Conservation (phyloP, 306 rosid species). For the Castanea crenata region DNA sequence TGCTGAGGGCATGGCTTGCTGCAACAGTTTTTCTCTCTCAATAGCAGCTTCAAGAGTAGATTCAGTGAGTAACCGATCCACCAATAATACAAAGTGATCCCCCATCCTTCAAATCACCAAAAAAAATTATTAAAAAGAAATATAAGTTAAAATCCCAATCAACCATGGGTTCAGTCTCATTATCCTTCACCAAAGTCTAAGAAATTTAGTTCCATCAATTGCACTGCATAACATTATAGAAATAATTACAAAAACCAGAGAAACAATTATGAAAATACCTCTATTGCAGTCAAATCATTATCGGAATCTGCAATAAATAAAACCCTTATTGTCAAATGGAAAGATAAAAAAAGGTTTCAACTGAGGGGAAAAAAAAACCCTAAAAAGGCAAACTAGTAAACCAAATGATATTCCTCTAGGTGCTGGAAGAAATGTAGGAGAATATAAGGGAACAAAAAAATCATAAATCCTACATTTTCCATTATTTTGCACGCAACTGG, state of each 20-base stretch:
- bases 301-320: slow-evolving; percentile 16
- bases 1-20: slow-evolving; percentile 25
- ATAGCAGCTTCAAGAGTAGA: slow-evolving; percentile 37
- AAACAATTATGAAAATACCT: slow-evolving; percentile 27
- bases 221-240: not conserved
- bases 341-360: not conserved
- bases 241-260: not conserved
- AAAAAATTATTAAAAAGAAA: not conserved
- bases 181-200: not conserved
- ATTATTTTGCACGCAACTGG: no score
- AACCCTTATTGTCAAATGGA: slow-evolving; percentile 14
- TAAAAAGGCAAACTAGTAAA: not conserved
- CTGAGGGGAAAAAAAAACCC: not conserved
- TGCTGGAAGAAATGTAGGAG: no score
- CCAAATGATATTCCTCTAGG: no score
- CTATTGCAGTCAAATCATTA: slow-evolving; percentile 11
- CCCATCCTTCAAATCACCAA: slow-evolving; percentile 30
- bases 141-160: not conserved
- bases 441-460: no score
- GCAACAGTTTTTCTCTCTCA: slow-evolving; percentile 30
- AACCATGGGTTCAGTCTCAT: not conserved
- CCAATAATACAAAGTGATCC: slow-evolving; percentile 40
- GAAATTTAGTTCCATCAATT: not conserved
- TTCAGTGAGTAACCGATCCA: slow-evolving; percentile 40
- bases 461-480: no score